These are phyloP conservation scores for Tylopilus sp. DNA, from an alignment of 768 basidiomycete species.

Conservation along the genomic window DNA sequence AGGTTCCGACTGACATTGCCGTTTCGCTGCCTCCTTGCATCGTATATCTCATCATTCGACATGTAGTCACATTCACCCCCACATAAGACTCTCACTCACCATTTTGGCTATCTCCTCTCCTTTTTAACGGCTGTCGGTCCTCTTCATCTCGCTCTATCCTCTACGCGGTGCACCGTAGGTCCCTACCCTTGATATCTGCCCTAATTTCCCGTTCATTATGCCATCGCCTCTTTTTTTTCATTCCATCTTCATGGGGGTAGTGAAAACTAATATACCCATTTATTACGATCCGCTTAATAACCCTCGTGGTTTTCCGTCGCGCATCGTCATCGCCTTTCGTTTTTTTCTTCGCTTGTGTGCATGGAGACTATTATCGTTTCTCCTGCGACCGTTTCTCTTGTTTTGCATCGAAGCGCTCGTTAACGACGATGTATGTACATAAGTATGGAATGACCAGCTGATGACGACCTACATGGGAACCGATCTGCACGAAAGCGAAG, in stretches of 20 bases:
- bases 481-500: background rate
- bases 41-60: slow-evolving; percentile 25
- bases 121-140: background rate
- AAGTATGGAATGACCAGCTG: slow-evolving; percentile 12
- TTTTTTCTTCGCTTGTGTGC: background rate
- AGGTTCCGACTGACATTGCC: background rate
- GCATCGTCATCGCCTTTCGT: slow-evolving; percentile 1
- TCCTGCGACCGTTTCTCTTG: background rate
- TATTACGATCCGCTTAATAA: slow-evolving; percentile 21
- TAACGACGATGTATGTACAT: slow-evolving; percentile 15
- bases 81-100: slow-evolving; percentile 23
- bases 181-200: slow-evolving; percentile 6
- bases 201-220: background rate
- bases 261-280: slow-evolving; percentile 25
- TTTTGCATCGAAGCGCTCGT: slow-evolving; percentile 2
- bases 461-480: background rate
- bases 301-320: slow-evolving; percentile 2
- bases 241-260: slow-evolving; percentile 11
- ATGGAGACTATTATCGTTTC: background rate
- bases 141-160: background rate
- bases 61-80: slow-evolving; percentile 25
- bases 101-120: slow-evolving; percentile 20
- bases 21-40: slow-evolving; percentile 7
- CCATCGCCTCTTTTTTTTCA: background rate
- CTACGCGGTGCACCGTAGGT: slow-evolving; percentile 1